These are phyloP conservation scores for Bryoerythrophyllum caledonicum DNA, from an alignment of 225 moss, liverwort and hornwort genomes.

Conservation along the genomic window DNA sequence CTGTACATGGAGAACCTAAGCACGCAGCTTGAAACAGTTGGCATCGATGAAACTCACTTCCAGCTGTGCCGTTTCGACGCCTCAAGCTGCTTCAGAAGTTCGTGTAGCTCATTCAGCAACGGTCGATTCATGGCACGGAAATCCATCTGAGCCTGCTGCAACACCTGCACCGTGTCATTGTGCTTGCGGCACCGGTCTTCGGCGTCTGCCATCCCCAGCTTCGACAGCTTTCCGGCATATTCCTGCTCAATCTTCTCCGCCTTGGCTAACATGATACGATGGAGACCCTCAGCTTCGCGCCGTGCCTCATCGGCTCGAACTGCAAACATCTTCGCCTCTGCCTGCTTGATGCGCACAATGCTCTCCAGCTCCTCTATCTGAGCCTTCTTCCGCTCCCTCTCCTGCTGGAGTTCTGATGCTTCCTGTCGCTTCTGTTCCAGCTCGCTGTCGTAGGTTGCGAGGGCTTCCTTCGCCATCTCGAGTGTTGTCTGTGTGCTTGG, in stretches of 20 bases:
- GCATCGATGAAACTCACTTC: slow-evolving; percentile 30
- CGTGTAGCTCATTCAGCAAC: slow-evolving; percentile 53
- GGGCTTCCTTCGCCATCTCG: slow-evolving; percentile 82
- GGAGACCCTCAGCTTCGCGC: slow-evolving; percentile 83
- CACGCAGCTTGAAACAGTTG: too few relatives aligned
- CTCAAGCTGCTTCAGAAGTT: slow-evolving; percentile 68
- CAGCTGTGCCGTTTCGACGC: slow-evolving; percentile 63
- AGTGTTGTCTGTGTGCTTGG: slow-evolving; percentile 56
- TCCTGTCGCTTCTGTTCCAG: slow-evolving; percentile 84
- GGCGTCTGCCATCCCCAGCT: slow-evolving; percentile 75
- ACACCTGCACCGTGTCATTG: slow-evolving; percentile 74
- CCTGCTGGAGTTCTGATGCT: slow-evolving; percentile 80
- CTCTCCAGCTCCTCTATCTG: slow-evolving; percentile 90
- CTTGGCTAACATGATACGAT: slow-evolving; percentile 86
- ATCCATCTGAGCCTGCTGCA: slow-evolving; percentile 59
- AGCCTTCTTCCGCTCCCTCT: slow-evolving; percentile 72
- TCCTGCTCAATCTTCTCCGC: slow-evolving; percentile 92
- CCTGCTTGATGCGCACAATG: slow-evolving; percentile 89
- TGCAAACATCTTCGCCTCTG: slow-evolving; percentile 86
- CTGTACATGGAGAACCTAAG: slow-evolving; percentile 34
- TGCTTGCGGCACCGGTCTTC: slow-evolving; percentile 80
- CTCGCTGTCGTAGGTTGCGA: slow-evolving; percentile 79
- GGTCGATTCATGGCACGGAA: slow-evolving; percentile 57
- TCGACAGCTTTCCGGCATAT: slow-evolving; percentile 62
- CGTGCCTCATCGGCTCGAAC: slow-evolving; percentile 93